Evolutionary conservation across 2,329 filamentous ascomycete genomes (phyloP).

Genomic region (Colletotrichum cordylinicola): DNA sequence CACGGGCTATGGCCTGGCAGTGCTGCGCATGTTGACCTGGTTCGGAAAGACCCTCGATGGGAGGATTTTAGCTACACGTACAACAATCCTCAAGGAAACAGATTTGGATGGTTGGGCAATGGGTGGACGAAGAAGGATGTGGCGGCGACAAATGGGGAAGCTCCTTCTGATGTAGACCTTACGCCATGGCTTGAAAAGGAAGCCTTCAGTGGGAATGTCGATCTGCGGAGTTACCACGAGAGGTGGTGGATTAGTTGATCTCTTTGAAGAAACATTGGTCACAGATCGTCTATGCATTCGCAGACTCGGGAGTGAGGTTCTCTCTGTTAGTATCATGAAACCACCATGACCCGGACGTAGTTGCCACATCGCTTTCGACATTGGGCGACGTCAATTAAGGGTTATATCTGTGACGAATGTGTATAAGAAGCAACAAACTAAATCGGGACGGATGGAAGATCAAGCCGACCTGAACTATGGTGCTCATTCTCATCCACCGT

Average conservation of each 20-base stretch:
- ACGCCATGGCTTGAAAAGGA: neutral
- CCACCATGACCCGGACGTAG: rapidly evolving
- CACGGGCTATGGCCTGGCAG: neutral
- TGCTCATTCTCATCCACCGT: neutral
- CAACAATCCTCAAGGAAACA: neutral
- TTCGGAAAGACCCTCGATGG: neutral
- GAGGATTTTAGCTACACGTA: neutral
- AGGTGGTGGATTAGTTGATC: neutral
- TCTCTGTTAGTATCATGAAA: neutral
- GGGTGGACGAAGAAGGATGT: neutral
- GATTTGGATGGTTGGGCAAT: neutral
- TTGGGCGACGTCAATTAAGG: neutral
- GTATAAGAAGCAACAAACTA: rapidly evolving
- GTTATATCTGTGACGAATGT: rapidly evolving
- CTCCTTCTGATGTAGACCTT: neutral
- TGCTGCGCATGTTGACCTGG: neutral
- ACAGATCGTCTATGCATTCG: neutral
- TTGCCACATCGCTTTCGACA: neutral
- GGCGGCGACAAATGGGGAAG: neutral
- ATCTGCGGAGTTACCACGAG: neutral
- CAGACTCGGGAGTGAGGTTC: neutral
- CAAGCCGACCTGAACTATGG: neutral
- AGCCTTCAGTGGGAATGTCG: neutral
- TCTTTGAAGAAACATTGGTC: rapidly evolving
- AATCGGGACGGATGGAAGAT: rapidly evolving